Percentiles rank a stretch among this genome's conserved stretches.
phyloP scores from a whole-genome alignment of 1,284 basidiomycete species.

The Sporisorium reilianum region DNA sequence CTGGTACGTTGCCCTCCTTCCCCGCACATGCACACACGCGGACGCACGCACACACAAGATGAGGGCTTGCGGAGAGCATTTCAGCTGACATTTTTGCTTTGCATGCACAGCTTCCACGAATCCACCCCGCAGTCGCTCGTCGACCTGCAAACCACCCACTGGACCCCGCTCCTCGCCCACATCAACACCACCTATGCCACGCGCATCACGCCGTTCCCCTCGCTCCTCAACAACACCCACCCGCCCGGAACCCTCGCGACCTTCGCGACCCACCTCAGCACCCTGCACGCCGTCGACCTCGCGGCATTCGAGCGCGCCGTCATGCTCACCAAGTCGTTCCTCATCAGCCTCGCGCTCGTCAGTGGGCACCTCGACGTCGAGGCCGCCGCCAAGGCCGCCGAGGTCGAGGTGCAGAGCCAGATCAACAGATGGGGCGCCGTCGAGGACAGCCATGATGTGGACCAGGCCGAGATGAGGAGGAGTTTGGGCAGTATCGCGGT shows the following conservation, averaged over 20 bases:
- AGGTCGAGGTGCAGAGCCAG: constrained; percentile 94
- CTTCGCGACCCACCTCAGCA: constrained; percentile 31
- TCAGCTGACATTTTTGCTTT: not conserved
- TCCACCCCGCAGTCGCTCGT: constrained; percentile 82
- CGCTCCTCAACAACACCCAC: constrained; percentile 53
- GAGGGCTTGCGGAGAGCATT: too few species aligned
- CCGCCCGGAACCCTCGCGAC: constrained; percentile 15
- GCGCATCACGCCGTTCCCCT: constrained; percentile 36
- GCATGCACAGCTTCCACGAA: constrained; percentile 76
- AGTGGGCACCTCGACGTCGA: constrained; percentile 78
- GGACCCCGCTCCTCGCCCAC: constrained; percentile 90
- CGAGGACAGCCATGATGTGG: constrained; percentile 84
- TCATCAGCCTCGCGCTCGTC: constrained; percentile 87
- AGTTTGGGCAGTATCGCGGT: constrained; percentile 75
- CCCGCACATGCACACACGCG: too few species aligned
- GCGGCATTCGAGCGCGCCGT: constrained; percentile 89
- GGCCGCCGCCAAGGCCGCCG: constrained; percentile 84
- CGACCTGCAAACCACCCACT: constrained; percentile 84
- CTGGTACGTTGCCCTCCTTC: constrained; percentile 70
- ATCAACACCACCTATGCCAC: constrained; percentile 76
- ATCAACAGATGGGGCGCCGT: constrained; percentile 98
- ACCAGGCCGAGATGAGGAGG: constrained; percentile 90
- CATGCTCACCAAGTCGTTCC: constrained; percentile 89
- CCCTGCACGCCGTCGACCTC: constrained; percentile 49
- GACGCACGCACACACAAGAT: too few species aligned